Evolutionary conservation across 352 stramenopile species (phyloP).

Genomic region (Discostella stelligera): DNA sequence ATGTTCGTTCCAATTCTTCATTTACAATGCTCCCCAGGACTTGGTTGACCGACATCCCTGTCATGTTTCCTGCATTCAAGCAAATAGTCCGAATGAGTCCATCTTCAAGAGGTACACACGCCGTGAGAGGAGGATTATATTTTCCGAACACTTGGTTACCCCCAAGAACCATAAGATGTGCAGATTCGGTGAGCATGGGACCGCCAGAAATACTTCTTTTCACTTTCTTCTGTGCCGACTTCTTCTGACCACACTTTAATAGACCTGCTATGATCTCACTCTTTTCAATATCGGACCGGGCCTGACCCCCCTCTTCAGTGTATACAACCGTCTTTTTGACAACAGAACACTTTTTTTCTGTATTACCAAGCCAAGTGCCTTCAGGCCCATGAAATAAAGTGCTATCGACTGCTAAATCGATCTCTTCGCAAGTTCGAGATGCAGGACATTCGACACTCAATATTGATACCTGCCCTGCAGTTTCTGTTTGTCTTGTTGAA

Average conservation of each 20-base stretch:
- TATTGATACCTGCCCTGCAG: conserved; percentile 17
- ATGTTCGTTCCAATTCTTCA: conserved; percentile 29
- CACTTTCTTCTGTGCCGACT: conserved; percentile 27
- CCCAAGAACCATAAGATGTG: not conserved
- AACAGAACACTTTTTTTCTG: not conserved
- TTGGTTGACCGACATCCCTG: conserved; percentile 35
- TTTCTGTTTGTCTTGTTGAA: conserved; percentile 48
- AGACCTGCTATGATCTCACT: conserved; percentile 44
- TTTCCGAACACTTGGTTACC: conserved; percentile 15
- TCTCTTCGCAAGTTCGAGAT: conserved; percentile 43
- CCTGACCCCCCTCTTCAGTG: conserved; percentile 30
- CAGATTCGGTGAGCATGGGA: conserved; percentile 13
- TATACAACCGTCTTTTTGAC: conserved; percentile 42
- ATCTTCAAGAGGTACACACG: conserved; percentile 62
- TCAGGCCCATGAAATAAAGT: not conserved
- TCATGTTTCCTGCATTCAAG: conserved; percentile 57
- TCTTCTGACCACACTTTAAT: conserved; percentile 54
- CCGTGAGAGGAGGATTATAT: conserved; percentile 48
- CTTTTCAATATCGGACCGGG: conserved; percentile 29
- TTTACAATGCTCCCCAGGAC: conserved; percentile 35
- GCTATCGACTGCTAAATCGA: conserved; percentile 44
- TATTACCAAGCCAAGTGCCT: not conserved
- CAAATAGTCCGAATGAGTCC: conserved; percentile 61
- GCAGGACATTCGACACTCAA: conserved; percentile 20
- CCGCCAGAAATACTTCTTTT: conserved; percentile 27